Conservation (phyloP, 768 basidiomycete species). For the Austroboletus eburneus region DNA sequence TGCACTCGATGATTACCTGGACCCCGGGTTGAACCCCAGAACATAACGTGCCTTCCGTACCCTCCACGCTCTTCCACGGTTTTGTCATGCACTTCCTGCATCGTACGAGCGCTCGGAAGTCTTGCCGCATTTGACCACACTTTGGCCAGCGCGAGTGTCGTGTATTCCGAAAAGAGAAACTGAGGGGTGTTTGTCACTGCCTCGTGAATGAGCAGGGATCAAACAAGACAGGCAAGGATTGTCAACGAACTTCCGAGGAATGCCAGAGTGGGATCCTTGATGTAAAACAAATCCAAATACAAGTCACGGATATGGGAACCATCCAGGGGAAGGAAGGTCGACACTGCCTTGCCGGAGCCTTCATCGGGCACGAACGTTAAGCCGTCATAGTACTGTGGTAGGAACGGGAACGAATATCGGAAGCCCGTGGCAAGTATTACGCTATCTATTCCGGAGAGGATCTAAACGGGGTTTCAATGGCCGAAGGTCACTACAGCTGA, state of each 20-base stretch:
- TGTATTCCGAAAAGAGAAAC: background rate
- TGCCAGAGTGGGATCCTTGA: slow-evolving; percentile 12
- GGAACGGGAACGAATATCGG: slow-evolving; percentile 15
- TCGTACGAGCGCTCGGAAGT: background rate
- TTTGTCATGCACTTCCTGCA: slow-evolving; percentile 2
- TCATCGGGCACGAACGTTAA: too few relatives aligned
- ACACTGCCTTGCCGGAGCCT: background rate
- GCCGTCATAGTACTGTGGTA: slow-evolving; percentile 14
- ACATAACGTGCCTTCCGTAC: slow-evolving; percentile 5
- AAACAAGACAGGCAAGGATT: too few relatives aligned
- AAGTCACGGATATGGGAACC: slow-evolving; percentile 11
- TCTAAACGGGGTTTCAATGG: background rate
- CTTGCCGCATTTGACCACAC: slow-evolving; percentile 14
- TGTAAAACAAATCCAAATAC: slow-evolving; percentile 14
- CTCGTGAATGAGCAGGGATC: too few relatives aligned
- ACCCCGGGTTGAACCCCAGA: background rate
- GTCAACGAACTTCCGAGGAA: slow-evolving; percentile 10
- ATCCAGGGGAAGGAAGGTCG: slow-evolving; percentile 7
- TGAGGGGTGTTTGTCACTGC: too few relatives aligned
- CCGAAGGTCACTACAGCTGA: too few relatives aligned
- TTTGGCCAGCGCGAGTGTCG: slow-evolving; percentile 9
- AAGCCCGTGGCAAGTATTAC: slow-evolving; percentile 13
- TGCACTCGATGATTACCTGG: background rate
- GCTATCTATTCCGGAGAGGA: slow-evolving; percentile 10
- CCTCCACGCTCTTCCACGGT: slow-evolving; percentile 10